These are phyloP conservation scores for Fraxinus paxiana DNA, from an alignment of 305 asterid genomes.

Conservation along the genomic window DNA sequence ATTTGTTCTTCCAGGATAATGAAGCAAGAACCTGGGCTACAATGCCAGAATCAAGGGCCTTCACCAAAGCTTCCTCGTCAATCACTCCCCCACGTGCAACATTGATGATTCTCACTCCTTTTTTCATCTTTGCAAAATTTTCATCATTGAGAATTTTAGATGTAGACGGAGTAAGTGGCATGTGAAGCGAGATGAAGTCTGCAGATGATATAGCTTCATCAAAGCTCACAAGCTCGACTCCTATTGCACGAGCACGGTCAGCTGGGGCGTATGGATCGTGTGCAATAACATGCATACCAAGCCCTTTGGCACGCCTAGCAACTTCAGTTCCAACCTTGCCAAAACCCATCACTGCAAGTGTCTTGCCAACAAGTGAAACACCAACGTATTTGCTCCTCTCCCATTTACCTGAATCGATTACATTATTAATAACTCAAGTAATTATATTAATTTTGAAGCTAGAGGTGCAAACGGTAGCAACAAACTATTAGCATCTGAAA, in stretches of 20 bases:
- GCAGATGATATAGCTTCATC: conserved; percentile 73
- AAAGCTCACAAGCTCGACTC: conserved; percentile 88
- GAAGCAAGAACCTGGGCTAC: conserved; percentile 75
- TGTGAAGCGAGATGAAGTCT: conserved; percentile 95
- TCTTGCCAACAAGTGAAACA: conserved; percentile 91
- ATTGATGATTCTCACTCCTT: conserved; percentile 79
- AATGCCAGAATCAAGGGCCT: conserved; percentile 83
- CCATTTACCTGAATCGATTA: conserved; percentile 67
- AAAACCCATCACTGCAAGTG: conserved; percentile 87
- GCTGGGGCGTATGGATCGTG: conserved; percentile 97
- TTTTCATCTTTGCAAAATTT: conserved; percentile 91
- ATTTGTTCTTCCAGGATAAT: conserved; percentile 4
- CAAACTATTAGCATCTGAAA: background rate
- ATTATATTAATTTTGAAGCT: background rate
- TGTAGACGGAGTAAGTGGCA: conserved; percentile 91
- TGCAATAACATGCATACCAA: conserved; percentile 92
- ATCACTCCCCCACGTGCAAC: conserved; percentile 99
- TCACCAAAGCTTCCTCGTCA: conserved; percentile 89
- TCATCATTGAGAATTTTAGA: conserved; percentile 69
- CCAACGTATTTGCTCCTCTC: conserved; percentile 88
- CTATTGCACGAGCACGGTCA: conserved; percentile 91
- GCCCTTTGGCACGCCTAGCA: conserved; percentile 95
- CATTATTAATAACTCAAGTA: conserved; percentile 4
- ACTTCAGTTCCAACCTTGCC: conserved; percentile 98
- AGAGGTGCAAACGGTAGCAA: background rate